These are phyloP conservation scores for Pilaira anomala DNA, from an alignment of 192 early-diverging fungal species.

Conservation along the genomic window DNA sequence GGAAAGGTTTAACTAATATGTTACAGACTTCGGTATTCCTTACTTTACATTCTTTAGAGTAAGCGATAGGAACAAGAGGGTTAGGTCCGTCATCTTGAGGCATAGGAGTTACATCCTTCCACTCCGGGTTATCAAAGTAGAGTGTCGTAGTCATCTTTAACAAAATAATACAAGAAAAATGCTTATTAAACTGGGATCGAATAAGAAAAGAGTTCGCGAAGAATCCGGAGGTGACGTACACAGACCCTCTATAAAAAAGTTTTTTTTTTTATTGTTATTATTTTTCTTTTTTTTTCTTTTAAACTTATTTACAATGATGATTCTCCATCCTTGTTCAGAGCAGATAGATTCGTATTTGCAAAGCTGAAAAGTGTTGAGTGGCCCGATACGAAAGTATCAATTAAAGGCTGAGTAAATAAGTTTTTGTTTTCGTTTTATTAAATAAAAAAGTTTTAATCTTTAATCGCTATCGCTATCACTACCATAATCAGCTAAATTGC, in stretches of 20 bases:
- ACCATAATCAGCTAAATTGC: constrained; percentile 42
- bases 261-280: background rate
- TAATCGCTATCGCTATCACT: constrained; percentile 42
- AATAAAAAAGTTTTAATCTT: background rate
- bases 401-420: constrained; percentile 8
- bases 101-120: constrained; percentile 68
- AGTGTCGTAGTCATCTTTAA: background rate
- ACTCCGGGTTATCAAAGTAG: constrained; percentile 44
- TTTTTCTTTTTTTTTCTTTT: background rate
- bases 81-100: constrained; percentile 78
- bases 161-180: background rate
- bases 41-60: constrained; percentile 67
- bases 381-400: background rate
- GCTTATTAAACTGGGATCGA: no score
- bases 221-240: background rate
- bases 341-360: constrained; percentile 8
- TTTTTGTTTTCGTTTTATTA: background rate
- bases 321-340: constrained; percentile 25
- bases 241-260: background rate
- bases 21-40: background rate
- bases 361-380: constrained; percentile 20
- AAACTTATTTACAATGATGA: constrained; percentile 15
- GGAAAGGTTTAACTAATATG: background rate
- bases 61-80: constrained; percentile 79
- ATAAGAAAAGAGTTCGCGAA: background rate